Base-by-base conservation (phyloP, 352 stramenopile species). In the Pythium graminicola region DNA sequence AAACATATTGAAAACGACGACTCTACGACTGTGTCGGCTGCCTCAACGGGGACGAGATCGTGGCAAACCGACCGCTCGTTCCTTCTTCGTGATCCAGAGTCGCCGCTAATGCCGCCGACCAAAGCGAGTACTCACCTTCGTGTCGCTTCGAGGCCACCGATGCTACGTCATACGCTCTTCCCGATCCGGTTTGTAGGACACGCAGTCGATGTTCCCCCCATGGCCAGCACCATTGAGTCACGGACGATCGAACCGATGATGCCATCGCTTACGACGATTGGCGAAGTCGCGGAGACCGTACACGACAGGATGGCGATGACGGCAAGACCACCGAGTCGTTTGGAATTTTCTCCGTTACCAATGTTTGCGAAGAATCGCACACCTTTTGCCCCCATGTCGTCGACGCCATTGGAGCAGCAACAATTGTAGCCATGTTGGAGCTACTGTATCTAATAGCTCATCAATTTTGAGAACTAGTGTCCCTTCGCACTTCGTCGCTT, bases 41-140 rank as follows among this genome's bases (percentile, higher is more conserved):
- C 22, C 20, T 28, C 9, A 22, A 36, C 20, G 24, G 24, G 2
- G 9, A 17, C 41, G 3, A 38, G 43, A 3, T 26, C 50, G 6
- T 90, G 79, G 79, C 70, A 86, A 24, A 74, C 47, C 19, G 73
- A 90, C 55, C 65, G 79, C 7, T 70, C 51, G 14, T 90, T 88
- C 44, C 62, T 90, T 3, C 28, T 41, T 20, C 72, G 71, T 19
- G 56, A 69, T 3, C 16, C 44, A 4, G 36, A 41, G 1, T 59
- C 62, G 0, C 13, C 60, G 4, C 58, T 86, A 0, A 36, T 69
- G 1, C 56, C 62, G 2, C 67, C 70, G 2, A 43, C 57, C 14
- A 64, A 77, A 19, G 76, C 72, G 9, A 62, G 50, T 0, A 52
- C 39, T 11, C 68, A 83, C 22, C 42, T 60, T 5, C 50, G 70